Evolutionary conservation across 2,329 filamentous ascomycete genomes (phyloP).

Genomic region (Ceratocystis colombiana): DNA sequence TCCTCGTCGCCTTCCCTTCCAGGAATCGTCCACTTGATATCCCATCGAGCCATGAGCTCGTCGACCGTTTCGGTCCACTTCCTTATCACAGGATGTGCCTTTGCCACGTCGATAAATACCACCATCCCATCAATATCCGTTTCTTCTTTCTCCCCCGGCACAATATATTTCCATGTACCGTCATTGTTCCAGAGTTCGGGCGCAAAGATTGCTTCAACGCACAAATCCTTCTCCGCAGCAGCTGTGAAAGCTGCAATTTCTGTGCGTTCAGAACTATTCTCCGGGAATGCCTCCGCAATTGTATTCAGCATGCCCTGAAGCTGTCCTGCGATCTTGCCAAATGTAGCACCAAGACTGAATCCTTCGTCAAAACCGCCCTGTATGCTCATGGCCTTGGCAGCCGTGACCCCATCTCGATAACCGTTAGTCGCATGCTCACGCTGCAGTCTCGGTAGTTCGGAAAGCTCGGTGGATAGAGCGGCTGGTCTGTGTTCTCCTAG

Average conservation of each 20-base stretch:
- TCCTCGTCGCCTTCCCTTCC: conserved; percentile 23
- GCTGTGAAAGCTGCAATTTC: conserved; percentile 34
- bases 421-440: conserved; percentile 72
- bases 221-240: conserved; percentile 50
- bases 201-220: conserved; percentile 53
- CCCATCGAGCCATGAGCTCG: conserved; percentile 21
- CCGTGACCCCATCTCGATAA: conserved; percentile 77
- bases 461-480: conserved; percentile 30
- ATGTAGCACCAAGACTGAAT: conserved; percentile 68
- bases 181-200: conserved; percentile 57
- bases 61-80: conserved; percentile 40
- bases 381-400: conserved; percentile 63
- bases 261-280: conserved; percentile 28
- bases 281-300: conserved; percentile 42
- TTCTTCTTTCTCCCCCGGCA: conserved; percentile 36
- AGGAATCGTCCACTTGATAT: conserved; percentile 22
- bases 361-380: conserved; percentile 90
- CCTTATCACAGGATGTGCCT: conserved; percentile 54
- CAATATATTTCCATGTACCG: conserved; percentile 56
- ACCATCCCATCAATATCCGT: conserved; percentile 33
- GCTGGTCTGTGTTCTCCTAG: neutral
- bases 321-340: conserved; percentile 65
- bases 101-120: conserved; percentile 53
- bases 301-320: conserved; percentile 71
- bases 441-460: conserved; percentile 64